These are phyloP conservation scores for Kitagawia praeruptora DNA, from an alignment of 129 eudicot genomes.

Conservation along the genomic window DNA sequence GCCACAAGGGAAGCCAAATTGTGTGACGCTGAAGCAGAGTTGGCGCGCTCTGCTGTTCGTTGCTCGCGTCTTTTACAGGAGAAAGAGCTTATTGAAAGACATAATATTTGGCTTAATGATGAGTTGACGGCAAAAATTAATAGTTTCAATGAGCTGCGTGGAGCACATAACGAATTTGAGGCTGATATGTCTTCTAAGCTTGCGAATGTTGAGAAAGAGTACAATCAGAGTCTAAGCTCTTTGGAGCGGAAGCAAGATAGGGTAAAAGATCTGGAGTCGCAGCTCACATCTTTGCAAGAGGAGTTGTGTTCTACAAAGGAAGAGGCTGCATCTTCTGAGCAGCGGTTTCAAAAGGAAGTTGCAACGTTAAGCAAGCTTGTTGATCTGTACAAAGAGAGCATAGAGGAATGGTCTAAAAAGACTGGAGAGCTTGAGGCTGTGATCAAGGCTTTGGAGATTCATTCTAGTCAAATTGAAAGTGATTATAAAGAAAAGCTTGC, in stretches of 20 bases:
- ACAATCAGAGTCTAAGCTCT: slow-evolving; percentile 39
- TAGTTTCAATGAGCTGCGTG: slow-evolving; percentile 53
- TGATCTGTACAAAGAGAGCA: slow-evolving; percentile 80
- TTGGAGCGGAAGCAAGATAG: slow-evolving; percentile 61
- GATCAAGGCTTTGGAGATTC: slow-evolving; percentile 83
- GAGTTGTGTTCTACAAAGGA: slow-evolving; percentile 63
- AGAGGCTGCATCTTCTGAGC: slow-evolving; percentile 57
- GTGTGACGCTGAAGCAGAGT: slow-evolving; percentile 64
- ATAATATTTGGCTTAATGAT: slow-evolving; percentile 84
- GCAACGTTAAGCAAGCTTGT: slow-evolving; percentile 75
- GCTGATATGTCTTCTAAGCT: slow-evolving; percentile 80
- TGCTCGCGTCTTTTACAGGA: slow-evolving; percentile 60
- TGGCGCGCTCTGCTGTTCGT: slow-evolving; percentile 45
- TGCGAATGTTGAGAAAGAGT: slow-evolving; percentile 60
- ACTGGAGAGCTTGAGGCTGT: slow-evolving; percentile 99
- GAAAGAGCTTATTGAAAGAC: slow-evolving; percentile 79
- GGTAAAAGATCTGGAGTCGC: slow-evolving; percentile 58
- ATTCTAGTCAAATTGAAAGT: slow-evolving; percentile 64
- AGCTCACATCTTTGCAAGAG: slow-evolving; percentile 54
- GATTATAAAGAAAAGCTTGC: slow-evolving; percentile 77
- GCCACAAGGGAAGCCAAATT: slow-evolving; percentile 60
- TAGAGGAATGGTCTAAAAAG: slow-evolving; percentile 95
- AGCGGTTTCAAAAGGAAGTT: slow-evolving; percentile 59
- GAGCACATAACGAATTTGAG: slow-evolving; percentile 55
- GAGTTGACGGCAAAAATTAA: slow-evolving; percentile 72